Conservation (phyloP, 2,329 filamentous ascomycete genomes). For the Thielaviopsis musarum region DNA sequence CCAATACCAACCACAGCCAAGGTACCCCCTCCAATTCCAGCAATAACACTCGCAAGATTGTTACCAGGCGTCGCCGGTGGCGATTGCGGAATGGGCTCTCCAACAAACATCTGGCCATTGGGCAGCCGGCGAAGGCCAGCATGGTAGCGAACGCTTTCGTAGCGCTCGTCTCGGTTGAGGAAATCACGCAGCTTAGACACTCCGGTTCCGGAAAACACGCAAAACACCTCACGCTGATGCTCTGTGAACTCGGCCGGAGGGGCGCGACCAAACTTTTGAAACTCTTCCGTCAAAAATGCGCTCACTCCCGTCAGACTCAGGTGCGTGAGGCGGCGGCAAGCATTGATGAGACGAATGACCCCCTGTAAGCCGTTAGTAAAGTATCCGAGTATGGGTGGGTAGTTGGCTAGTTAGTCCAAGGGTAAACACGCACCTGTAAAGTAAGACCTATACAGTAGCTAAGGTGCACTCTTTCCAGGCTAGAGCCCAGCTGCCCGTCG, state of each 20-base stretch:
- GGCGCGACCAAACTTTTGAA: constrained; percentile 70
- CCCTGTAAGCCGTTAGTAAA: constrained; percentile 30
- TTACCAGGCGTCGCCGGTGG: not conserved
- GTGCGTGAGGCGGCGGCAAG: constrained; percentile 83
- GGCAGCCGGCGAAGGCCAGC: not conserved
- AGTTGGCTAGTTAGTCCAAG: not conserved
- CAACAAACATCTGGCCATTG: not conserved
- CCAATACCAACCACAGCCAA: not conserved
- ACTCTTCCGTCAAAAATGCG: constrained; percentile 72
- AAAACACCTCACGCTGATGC: constrained; percentile 89
- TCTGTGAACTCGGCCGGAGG: constrained; percentile 86
- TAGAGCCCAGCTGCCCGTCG: constrained; percentile 21
- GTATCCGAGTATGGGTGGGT: not conserved
- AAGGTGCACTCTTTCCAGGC: constrained; percentile 83
- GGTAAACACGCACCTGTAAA: constrained; percentile 49
- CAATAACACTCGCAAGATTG: no score
- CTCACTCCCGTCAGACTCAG: constrained; percentile 86
- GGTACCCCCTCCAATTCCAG: no score
- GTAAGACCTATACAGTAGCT: constrained; percentile 86
- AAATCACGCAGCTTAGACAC: constrained; percentile 63
- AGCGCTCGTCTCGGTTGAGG: constrained; percentile 43
- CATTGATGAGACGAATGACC: constrained; percentile 75
- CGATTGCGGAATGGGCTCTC: not conserved
- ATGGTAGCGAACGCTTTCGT: constrained; percentile 25
- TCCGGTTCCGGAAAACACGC: constrained; percentile 83